Evolutionary conservation across 768 basidiomycete genomes (phyloP).

Genomic region (Suillus americanus): DNA sequence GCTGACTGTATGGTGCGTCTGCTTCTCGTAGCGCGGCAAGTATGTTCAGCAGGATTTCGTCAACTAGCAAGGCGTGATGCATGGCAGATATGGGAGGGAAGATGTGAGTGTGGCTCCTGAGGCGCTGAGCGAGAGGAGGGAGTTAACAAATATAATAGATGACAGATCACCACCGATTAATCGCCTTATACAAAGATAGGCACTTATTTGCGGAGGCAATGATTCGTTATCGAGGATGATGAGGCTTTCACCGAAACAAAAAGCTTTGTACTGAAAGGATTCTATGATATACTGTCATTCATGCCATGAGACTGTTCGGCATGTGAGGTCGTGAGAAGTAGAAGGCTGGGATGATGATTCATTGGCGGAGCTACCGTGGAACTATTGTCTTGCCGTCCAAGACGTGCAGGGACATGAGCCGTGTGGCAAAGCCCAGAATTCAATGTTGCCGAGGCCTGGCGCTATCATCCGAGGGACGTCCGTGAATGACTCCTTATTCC

Average conservation of each 20-base stretch:
- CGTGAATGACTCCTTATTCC: neutral
- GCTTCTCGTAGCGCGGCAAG: neutral
- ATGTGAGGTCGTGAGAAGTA: slow-evolving; percentile 5
- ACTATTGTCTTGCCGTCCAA: neutral
- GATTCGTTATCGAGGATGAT: neutral
- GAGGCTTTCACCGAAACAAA: neutral
- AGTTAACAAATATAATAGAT: neutral
- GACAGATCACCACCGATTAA: neutral
- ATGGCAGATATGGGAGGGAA: neutral
- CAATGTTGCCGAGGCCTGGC: neutral
- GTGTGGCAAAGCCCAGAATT: slow-evolving; percentile 2
- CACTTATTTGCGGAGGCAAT: neutral
- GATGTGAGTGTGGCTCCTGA: neutral
- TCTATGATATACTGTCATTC: slow-evolving; percentile 3
- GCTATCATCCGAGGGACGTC: neutral
- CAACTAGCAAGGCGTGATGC: slow-evolving; percentile 1
- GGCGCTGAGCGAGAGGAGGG: neutral
- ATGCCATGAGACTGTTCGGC: slow-evolving; percentile 2
- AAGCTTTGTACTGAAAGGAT: neutral
- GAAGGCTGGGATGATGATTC: neutral
- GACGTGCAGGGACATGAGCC: neutral
- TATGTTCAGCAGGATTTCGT: neutral
- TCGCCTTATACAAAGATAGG: neutral
- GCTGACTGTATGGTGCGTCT: neutral
- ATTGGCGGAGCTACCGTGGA: slow-evolving; percentile 7